A percentile compares a stretch with the other conserved stretches of the same genome.
These are phyloP conservation scores for Hypoxylon intermedium DNA, from an alignment of 495 filamentous ascomycete genomes.

Conservation along the genomic window DNA sequence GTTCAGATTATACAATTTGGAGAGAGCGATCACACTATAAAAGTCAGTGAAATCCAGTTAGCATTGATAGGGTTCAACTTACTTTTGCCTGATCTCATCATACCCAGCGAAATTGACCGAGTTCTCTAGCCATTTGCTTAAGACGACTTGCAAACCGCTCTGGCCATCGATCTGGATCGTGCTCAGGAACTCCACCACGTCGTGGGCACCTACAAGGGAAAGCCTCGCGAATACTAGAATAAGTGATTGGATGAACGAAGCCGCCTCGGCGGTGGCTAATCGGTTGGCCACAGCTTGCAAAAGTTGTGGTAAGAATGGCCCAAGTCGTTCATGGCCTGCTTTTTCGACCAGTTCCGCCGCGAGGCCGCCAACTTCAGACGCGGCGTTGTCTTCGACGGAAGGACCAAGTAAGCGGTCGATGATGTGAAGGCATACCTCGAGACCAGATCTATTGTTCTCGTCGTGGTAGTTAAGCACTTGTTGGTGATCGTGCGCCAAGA, in stretches of 20 bases:
- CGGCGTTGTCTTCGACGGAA: slow-evolving; percentile 82
- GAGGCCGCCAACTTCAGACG: slow-evolving; percentile 93
- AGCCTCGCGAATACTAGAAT: slow-evolving; percentile 95
- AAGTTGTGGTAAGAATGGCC: slow-evolving; percentile 88
- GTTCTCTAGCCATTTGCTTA: slow-evolving; percentile 96
- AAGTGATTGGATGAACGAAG: slow-evolving; percentile 85
- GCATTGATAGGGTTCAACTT: slow-evolving; percentile 34
- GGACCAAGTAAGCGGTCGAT: slow-evolving; percentile 91
- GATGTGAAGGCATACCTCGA: slow-evolving; percentile 87
- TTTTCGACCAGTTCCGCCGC: slow-evolving; percentile 95
- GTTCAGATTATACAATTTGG: slow-evolving; percentile 84
- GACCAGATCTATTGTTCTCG: slow-evolving; percentile 77
- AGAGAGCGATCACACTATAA: slow-evolving; percentile 81
- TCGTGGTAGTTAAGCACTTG: slow-evolving; percentile 85
- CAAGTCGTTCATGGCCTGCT: slow-evolving; percentile 85
- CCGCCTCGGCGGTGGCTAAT: slow-evolving; percentile 77
- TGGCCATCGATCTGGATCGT: slow-evolving; percentile 76
- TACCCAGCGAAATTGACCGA: slow-evolving; percentile 95
- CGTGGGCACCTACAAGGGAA: slow-evolving; percentile 79
- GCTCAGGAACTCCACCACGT: slow-evolving; percentile 89
- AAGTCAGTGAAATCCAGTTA: slow-evolving; percentile 46
- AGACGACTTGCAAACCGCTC: slow-evolving; percentile 83
- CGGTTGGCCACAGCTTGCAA: slow-evolving; percentile 88
- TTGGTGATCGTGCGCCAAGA: slow-evolving; percentile 83
- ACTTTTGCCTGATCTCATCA: slow-evolving; percentile 96